These are phyloP conservation scores for Aspergillus terreus DNA, from an alignment of 2,329 filamentous ascomycete species.

Conservation along the genomic window DNA sequence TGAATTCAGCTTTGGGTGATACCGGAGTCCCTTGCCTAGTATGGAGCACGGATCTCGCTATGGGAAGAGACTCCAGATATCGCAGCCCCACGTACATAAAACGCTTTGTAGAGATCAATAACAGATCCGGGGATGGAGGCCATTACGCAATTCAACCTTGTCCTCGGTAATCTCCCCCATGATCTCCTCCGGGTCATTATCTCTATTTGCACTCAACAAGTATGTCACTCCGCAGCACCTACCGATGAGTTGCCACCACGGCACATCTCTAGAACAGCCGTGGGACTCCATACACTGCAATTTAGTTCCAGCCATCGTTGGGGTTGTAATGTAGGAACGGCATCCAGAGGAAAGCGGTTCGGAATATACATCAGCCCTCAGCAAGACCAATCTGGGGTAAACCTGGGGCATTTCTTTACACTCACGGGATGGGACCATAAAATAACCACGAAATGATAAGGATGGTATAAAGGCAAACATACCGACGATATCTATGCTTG, in stretches of 20 bases:
- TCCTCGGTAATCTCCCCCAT: not conserved
- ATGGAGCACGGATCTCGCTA: not conserved
- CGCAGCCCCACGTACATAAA: not conserved
- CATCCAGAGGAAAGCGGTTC: no score
- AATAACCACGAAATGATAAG: no score
- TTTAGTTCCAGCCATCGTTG: no score
- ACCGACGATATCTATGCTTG: no score
- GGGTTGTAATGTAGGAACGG: no score
- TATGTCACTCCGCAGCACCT: not conserved
- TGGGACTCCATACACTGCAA: no score
- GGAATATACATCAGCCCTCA: no score
- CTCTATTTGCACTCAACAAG: not conserved
- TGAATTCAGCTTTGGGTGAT: not conserved
- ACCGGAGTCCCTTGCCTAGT: not conserved
- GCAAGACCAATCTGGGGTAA: no score
- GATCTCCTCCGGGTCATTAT: not conserved
- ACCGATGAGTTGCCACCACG: not conserved
- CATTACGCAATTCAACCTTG: not conserved
- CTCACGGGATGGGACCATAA: no score
- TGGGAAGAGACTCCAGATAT: not conserved
- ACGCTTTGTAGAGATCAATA: not conserved
- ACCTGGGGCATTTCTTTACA: no score
- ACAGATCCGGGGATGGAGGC: not conserved
- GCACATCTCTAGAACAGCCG: no score
- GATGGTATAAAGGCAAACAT: no score